Percentiles rank a stretch among this genome's conserved stretches.
Conservation (phyloP, 2,329 filamentous ascomycete genomes). For the Pestalotiopsis fici region DNA sequence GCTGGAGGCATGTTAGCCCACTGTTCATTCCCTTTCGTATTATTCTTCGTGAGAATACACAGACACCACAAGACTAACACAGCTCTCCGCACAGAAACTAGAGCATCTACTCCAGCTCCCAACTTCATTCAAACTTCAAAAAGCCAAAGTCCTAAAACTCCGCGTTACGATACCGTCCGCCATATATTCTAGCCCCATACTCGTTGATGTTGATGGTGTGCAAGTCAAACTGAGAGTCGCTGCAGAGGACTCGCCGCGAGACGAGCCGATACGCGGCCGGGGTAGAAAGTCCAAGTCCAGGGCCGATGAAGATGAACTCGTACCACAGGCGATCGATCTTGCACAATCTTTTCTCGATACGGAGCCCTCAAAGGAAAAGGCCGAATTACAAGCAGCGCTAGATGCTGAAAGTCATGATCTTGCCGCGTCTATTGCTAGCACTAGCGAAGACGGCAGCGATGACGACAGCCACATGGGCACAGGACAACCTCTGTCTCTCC, state of each 20-base stretch:
- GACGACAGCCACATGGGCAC: constrained; percentile 67
- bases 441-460: constrained; percentile 63
- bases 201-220: constrained; percentile 79
- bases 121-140: constrained; percentile 67
- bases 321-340: constrained; percentile 72
- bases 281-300: constrained; percentile 27
- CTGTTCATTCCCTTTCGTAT: neutral
- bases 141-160: constrained; percentile 74
- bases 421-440: constrained; percentile 58
- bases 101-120: constrained; percentile 75
- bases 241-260: constrained; percentile 35
- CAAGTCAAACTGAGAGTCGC: constrained; percentile 66
- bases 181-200: constrained; percentile 82
- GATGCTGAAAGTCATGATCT: constrained; percentile 63
- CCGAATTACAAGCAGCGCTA: constrained; percentile 69
- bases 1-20: constrained; percentile 60
- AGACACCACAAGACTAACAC: constrained; percentile 7
- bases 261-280: constrained; percentile 24
- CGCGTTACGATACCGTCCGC: constrained; percentile 85
- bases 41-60: constrained; percentile 7
- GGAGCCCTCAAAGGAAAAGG: constrained; percentile 65
- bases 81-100: constrained; percentile 64
- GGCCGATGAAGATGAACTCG: constrained; percentile 32
- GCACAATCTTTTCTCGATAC: constrained; percentile 78
- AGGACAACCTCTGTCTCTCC: constrained; percentile 69